Evolutionary conservation across 441 rosid genomes (phyloP).

Genomic region (Adansonia madagascariensis): DNA sequence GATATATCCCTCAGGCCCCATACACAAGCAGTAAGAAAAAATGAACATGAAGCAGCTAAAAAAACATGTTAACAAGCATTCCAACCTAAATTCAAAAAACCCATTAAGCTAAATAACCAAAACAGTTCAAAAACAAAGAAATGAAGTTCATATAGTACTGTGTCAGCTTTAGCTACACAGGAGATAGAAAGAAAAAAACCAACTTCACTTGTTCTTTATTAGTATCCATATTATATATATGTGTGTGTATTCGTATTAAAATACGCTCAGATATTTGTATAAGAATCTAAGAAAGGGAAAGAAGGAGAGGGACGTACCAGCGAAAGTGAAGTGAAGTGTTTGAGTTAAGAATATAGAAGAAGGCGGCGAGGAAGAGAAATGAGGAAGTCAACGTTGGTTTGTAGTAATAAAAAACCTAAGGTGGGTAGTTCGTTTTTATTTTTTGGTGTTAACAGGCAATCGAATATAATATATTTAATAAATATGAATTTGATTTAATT

Average conservation of each 20-base stretch:
- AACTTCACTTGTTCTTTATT: not conserved
- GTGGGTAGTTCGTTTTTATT: too few relatives aligned
- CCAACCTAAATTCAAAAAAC: constrained; percentile 18
- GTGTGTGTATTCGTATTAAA: not conserved
- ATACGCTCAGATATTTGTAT: not conserved
- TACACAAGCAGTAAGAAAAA: not conserved
- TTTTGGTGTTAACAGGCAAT: too few relatives aligned
- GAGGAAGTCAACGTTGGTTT: constrained; percentile 30
- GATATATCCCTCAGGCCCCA: not conserved
- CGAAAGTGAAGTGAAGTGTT: constrained; percentile 27
- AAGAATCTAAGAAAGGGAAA: not conserved
- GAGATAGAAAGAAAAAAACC: not conserved
- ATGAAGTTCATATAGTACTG: not conserved
- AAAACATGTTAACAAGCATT: not conserved
- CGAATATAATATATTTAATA: too few relatives aligned
- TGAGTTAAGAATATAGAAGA: constrained; percentile 4
- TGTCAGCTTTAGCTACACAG: too few relatives aligned
- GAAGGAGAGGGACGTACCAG: constrained; percentile 28
- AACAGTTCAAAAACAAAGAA: constrained; percentile 6
- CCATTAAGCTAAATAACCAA: constrained; percentile 21
- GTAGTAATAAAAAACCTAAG: constrained; percentile 8
- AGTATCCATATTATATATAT: not conserved
- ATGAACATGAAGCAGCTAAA: not conserved
- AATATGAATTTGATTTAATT: too few relatives aligned
- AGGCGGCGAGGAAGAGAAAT: constrained; percentile 36